Evolutionary conservation across 495 filamentous ascomycete genomes (phyloP).

Genomic region (Bombardia bombarda): DNA sequence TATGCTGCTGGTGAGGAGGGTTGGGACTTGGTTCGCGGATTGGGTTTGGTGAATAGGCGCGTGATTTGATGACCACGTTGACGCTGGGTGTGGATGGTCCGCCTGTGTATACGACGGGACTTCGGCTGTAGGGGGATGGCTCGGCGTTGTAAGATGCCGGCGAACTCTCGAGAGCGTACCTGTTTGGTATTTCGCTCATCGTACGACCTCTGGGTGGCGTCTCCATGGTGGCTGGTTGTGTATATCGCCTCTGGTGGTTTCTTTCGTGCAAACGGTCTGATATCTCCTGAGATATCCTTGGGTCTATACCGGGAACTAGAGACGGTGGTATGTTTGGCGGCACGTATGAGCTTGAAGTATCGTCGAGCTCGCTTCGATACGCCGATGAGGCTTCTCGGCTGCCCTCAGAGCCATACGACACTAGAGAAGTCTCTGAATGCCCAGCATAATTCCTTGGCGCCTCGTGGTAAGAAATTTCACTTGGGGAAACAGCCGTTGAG

Average conservation of each 20-base stretch:
- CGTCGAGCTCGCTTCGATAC: conserved; percentile 27
- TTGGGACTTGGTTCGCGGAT: conserved; percentile 18
- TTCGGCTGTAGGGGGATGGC: conserved; percentile 14
- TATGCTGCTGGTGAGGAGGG: conserved; percentile 31
- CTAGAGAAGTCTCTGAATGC: conserved; percentile 19
- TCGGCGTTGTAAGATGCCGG: conserved; percentile 13
- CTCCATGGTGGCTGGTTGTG: conserved; percentile 25
- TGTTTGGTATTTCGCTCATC: conserved; percentile 28
- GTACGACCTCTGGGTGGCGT: conserved; percentile 32
- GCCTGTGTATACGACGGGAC: conserved; percentile 30
- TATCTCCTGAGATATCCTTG: conserved; percentile 47
- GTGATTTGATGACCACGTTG: conserved; percentile 27
- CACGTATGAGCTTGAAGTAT: conserved; percentile 26
- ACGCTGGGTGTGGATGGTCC: conserved; percentile 28
- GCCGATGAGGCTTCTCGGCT: conserved; percentile 14
- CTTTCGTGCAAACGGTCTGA: conserved; percentile 44
- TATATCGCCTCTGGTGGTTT: conserved; percentile 33
- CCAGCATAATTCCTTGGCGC: conserved; percentile 10
- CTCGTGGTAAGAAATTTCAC: no score
- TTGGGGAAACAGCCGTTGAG: no score
- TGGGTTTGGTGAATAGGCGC: conserved; percentile 54
- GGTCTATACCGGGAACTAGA: conserved; percentile 63
- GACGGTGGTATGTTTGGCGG: conserved; percentile 53
- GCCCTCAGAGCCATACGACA: conserved; percentile 9
- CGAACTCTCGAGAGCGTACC: conserved; percentile 18